Evolutionary conservation across 495 filamentous ascomycete species (phyloP).

Genomic region (Clohesyomyces aquaticus): DNA sequence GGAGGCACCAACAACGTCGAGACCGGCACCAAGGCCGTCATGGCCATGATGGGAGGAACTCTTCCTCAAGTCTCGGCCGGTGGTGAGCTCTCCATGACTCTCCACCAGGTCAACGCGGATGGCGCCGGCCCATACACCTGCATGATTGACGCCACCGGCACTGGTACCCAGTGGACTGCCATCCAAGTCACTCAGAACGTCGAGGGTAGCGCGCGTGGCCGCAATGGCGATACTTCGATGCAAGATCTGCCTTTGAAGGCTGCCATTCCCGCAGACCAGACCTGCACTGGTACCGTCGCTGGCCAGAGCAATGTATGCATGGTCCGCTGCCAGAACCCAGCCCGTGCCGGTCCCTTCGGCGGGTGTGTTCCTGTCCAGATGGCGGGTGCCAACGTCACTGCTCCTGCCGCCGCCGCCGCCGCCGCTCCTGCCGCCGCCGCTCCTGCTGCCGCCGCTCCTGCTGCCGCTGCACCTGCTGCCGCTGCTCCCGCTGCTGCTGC

Average conservation of each 20-base stretch:
- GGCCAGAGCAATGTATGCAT: constrained; percentile 58
- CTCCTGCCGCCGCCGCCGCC: constrained; percentile 12
- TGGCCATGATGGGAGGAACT: constrained; percentile 48
- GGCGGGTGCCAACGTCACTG: constrained; percentile 31
- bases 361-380: constrained; percentile 60
- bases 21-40: constrained; percentile 53
- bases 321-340: constrained; percentile 57
- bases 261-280: constrained; percentile 53
- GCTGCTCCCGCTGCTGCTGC: constrained; percentile 9
- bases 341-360: constrained; percentile 57
- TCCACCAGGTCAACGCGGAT: constrained; percentile 61
- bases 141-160: constrained; percentile 54
- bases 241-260: constrained; percentile 46
- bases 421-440: constrained; percentile 12
- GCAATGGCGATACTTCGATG: constrained; percentile 22
- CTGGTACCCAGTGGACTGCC: constrained; percentile 47
- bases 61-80: constrained; percentile 56
- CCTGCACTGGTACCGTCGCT: constrained; percentile 58
- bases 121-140: constrained; percentile 60
- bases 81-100: constrained; percentile 56
- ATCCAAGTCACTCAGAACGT: constrained; percentile 40
- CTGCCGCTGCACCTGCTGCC: constrained; percentile 1
- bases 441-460: constrained; percentile 1
- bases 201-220: constrained; percentile 37
- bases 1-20: constrained; percentile 55